Evolutionary conservation across 495 filamentous ascomycete species (phyloP).

Genomic region (Pseudomonodictys pantanalensis): DNA sequence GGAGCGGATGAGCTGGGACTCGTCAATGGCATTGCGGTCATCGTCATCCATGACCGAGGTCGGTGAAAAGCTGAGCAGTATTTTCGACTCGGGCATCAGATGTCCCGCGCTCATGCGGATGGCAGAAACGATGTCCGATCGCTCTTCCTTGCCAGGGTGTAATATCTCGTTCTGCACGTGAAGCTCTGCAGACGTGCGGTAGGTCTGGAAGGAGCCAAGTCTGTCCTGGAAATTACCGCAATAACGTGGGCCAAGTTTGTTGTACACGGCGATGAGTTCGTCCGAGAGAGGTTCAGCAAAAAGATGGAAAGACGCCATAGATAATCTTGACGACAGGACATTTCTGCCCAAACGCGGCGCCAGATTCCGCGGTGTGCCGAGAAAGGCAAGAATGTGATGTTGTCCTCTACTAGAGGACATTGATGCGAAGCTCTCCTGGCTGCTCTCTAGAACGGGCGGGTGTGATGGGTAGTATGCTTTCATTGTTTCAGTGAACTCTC

Average conservation of each 20-base stretch:
- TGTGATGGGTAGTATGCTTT: conserved; percentile 79
- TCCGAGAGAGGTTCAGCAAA: conserved; percentile 86
- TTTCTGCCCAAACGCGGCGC: conserved; percentile 76
- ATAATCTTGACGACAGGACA: conserved; percentile 77
- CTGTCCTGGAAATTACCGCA: conserved; percentile 95
- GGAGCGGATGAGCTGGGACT: conserved; percentile 70
- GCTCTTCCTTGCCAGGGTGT: conserved; percentile 86
- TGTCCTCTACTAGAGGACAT: conserved; percentile 50
- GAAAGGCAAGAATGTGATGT: conserved; percentile 76
- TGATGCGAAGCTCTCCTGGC: conserved; percentile 59
- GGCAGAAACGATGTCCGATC: conserved; percentile 84
- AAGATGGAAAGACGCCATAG: conserved; percentile 80
- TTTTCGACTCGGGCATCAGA: conserved; percentile 74
- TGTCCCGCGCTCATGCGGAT: conserved; percentile 77
- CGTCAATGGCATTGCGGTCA: conserved; percentile 63
- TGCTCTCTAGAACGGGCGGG: conserved; percentile 59
- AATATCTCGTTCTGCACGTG: conserved; percentile 89
- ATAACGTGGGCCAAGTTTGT: conserved; percentile 84
- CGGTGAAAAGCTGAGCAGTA: conserved; percentile 83
- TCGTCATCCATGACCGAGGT: conserved; percentile 73
- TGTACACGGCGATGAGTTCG: conserved; percentile 86
- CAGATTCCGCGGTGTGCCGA: conserved; percentile 89
- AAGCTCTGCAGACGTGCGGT: conserved; percentile 86
- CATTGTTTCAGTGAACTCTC: conserved; percentile 88
- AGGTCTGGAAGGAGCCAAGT: conserved; percentile 93